A percentile compares a stretch with the other conserved stretches of the same genome.
Evolutionary conservation across 2,329 filamentous ascomycete genomes (phyloP).

Genomic region (Botrytis pseudocinerea): DNA sequence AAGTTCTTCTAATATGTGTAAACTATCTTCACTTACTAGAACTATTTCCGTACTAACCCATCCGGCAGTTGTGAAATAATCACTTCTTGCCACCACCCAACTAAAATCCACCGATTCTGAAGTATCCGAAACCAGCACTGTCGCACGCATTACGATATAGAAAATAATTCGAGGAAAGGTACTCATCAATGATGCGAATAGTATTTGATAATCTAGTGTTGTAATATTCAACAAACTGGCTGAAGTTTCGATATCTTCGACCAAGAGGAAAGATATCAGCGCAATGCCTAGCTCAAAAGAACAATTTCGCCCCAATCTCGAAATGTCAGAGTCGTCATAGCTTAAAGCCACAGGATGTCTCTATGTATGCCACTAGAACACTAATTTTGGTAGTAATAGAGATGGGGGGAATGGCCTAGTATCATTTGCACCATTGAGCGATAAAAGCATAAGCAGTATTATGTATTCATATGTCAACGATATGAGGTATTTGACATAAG

Average conservation of each 20-base stretch:
- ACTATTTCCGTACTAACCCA: neutral
- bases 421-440: neutral
- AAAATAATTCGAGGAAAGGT: neutral
- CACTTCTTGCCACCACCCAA: neutral
- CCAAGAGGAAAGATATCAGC: neutral
- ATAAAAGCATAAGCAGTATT: too few species aligned
- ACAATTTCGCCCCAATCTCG: neutral
- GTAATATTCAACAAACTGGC: neutral
- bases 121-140: neutral
- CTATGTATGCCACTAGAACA: neutral
- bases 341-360: neutral
- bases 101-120: neutral
- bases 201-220: neutral
- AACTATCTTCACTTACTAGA: neutral
- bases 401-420: neutral
- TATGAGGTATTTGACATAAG: neutral
- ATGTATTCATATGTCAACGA: neutral
- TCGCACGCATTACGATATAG: neutral
- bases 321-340: neutral
- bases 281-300: neutral
- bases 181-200: neutral
- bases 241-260: too few species aligned
- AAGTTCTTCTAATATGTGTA: neutral
- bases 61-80: neutral
- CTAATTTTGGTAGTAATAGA: neutral